Evolutionary conservation across 768 basidiomycete species (phyloP), one percentile per base, ranked within the genome.

Genomic region (Royoungia palumana): DNA sequence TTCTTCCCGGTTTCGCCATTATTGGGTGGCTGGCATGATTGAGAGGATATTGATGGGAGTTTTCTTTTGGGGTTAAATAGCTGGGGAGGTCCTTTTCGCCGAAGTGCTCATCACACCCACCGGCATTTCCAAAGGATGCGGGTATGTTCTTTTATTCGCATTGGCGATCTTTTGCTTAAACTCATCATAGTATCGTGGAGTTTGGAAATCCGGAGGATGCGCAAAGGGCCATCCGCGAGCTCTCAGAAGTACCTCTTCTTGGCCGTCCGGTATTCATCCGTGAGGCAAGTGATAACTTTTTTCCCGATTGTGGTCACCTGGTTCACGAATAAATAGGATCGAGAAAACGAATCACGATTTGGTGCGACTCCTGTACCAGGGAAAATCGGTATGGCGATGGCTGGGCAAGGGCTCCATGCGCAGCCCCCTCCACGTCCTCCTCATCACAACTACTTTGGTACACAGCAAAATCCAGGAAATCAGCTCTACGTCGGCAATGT

Each of bases 21-120:
- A 67, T 69, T 69, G 74, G 75, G 66, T 65, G 81, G 70, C 53
- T 67, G 70, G 65, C 87, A 80, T 77, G 47, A 63, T 49, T 75
- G 81, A 80, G 84, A 86, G 85, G 86, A 87, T 85, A 88, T 90
- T 90, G 85, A 89, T 88, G 85, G 87, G 85, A 85, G 84, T 80
- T 89, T 86, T 88, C 81, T 77, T 83, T 80, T 84, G 77, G 82
- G 83, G 84, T 75, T 83, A 79, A 80, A 82, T 85, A 95, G 95
- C 92, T 84, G 95, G 95, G 80, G 94, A 94, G 79, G 94, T 97
- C 68, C 86, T 95, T 72, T 99, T 99, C 83, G 90, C 95, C 81
- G 95, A 99, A 85, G 93, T 99, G 61, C 83, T 99, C 64, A 77
- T 94, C 60, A 96, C 96, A 6, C 95, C 95, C 14, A 94, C 89